Evolutionary conservation across 2,329 filamentous ascomycete genomes (phyloP).

Genomic region (Fusarium burgessii): DNA sequence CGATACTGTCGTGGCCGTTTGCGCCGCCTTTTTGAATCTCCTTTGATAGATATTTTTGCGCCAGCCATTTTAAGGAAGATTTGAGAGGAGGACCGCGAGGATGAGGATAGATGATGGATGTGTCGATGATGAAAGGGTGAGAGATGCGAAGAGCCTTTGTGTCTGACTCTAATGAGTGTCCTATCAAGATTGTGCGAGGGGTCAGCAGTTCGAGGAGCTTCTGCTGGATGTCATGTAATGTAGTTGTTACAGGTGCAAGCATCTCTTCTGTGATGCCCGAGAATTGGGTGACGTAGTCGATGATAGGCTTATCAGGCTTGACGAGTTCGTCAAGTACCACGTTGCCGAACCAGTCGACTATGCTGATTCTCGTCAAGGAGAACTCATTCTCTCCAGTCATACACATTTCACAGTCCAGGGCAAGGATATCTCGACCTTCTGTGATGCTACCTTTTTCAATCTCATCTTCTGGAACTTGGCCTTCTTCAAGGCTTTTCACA

Average conservation of each 20-base stretch:
- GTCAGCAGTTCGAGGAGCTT: slow-evolving; percentile 79
- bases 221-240: slow-evolving; percentile 82
- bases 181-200: slow-evolving; percentile 78
- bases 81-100: slow-evolving; percentile 90
- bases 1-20: slow-evolving; percentile 87
- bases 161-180: slow-evolving; percentile 86
- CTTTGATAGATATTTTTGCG: slow-evolving; percentile 84
- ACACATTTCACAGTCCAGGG: slow-evolving; percentile 98
- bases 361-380: slow-evolving; percentile 88
- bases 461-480: slow-evolving; percentile 73
- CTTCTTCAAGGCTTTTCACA: slow-evolving; percentile 75
- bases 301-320: slow-evolving; percentile 88
- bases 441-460: slow-evolving; percentile 87
- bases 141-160: slow-evolving; percentile 86
- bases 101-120: slow-evolving; percentile 89
- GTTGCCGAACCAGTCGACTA: slow-evolving; percentile 87
- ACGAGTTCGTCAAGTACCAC: slow-evolving; percentile 90
- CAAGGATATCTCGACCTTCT: slow-evolving; percentile 80
- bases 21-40: slow-evolving; percentile 87
- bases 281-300: slow-evolving; percentile 89
- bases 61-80: slow-evolving; percentile 88
- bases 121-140: slow-evolving; percentile 95
- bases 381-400: slow-evolving; percentile 83
- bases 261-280: slow-evolving; percentile 93
- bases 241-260: slow-evolving; percentile 86